These are phyloP conservation scores for Eucalyptus regnans DNA, from an alignment of 345 rosid species.

Conservation along the genomic window DNA sequence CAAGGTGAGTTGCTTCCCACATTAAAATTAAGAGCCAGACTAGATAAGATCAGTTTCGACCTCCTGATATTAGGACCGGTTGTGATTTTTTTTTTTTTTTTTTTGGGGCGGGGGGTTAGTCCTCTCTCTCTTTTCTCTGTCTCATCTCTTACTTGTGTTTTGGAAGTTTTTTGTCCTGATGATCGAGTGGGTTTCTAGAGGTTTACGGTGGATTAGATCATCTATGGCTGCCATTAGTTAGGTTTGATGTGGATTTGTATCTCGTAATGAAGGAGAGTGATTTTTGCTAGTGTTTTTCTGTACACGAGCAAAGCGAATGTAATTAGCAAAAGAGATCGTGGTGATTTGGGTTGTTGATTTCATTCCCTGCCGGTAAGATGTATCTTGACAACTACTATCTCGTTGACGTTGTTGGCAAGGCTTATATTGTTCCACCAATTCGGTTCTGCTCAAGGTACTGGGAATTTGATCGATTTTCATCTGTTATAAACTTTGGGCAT, in stretches of 20 bases:
- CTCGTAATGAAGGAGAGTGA: not conserved
- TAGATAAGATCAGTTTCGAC: fast-evolving
- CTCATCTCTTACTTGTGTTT: not conserved
- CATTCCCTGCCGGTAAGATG: too few species aligned
- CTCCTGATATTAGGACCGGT: fast-evolving
- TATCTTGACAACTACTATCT: too few species aligned
- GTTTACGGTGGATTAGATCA: not conserved
- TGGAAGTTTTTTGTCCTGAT: not conserved
- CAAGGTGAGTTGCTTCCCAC: not conserved
- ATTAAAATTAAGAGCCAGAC: not conserved
- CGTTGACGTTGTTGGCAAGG: not conserved
- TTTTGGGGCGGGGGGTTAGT: too few species aligned
- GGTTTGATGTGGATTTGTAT: too few species aligned
- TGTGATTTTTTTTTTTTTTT: not conserved
- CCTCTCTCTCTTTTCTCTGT: not conserved
- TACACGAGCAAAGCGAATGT: not conserved
- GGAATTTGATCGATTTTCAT: fast-evolving
- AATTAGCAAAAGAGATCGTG: not conserved
- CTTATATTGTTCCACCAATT: not conserved
- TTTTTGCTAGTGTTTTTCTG: not conserved
- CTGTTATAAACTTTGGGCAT: too few species aligned
- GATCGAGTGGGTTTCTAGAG: not conserved
- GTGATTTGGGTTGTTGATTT: not conserved
- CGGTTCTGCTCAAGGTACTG: not conserved
- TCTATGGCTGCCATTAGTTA: not conserved